A percentile compares a stretch with the other conserved stretches of the same genome.
Evolutionary conservation across 2,329 filamentous ascomycete genomes (phyloP).

Genomic region (Ophiostoma australiae): DNA sequence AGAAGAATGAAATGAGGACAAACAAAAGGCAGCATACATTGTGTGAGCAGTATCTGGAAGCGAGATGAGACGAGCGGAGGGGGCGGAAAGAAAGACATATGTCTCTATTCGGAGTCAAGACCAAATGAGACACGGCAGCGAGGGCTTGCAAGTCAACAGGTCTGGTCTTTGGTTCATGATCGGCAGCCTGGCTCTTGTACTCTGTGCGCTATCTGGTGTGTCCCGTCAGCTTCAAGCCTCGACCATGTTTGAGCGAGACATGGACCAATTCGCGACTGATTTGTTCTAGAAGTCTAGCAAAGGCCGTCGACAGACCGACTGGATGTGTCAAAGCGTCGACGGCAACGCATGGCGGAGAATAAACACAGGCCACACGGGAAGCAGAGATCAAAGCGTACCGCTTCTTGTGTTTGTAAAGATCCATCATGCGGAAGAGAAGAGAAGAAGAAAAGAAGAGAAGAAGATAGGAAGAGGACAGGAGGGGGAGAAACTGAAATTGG

Average conservation of each 20-base stretch:
- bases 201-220: not conserved
- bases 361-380: not conserved
- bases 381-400: not conserved
- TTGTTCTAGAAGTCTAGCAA: not conserved
- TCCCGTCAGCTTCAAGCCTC: not conserved
- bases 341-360: not conserved
- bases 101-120: not conserved
- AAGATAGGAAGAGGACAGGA: not conserved
- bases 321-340: too few relatives aligned
- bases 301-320: not conserved
- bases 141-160: not conserved
- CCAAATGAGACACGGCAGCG: not conserved
- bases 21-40: not conserved
- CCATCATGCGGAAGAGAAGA: too few relatives aligned
- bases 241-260: not conserved
- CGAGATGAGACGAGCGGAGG: not conserved
- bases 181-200: not conserved
- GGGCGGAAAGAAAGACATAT: not conserved
- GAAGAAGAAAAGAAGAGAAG: not conserved
- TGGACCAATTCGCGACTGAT: not conserved
- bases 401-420: too few relatives aligned
- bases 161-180: not conserved
- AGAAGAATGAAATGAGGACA: not conserved
- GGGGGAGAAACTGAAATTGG: not conserved
- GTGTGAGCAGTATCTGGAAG: not conserved